phyloP scores from a whole-genome alignment of 345 rosid species.

The Acer saccharum region DNA sequence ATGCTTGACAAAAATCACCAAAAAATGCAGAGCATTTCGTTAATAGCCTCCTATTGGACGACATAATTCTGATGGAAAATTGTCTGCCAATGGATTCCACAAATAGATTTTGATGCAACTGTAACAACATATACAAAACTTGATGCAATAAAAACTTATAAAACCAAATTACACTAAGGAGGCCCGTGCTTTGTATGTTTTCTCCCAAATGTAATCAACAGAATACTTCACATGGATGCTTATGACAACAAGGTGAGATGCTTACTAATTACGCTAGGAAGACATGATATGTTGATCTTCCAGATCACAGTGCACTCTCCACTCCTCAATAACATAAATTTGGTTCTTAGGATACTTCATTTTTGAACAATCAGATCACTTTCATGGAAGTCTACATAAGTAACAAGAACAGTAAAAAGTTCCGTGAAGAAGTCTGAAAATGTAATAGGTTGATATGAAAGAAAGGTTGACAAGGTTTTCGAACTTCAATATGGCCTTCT shows the following conservation, averaged over 20 bases:
- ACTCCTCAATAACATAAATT: background rate
- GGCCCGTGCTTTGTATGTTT: background rate
- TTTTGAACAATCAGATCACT: background rate
- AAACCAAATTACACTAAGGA: background rate
- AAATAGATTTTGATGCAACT: slow-evolving; percentile 15
- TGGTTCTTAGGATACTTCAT: background rate
- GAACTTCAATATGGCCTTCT: background rate
- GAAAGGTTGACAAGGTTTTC: background rate
- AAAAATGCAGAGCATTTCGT: slow-evolving; percentile 22
- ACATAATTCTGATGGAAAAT: slow-evolving; percentile 9
- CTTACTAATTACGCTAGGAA: background rate
- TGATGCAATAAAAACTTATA: background rate
- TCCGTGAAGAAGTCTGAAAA: background rate
- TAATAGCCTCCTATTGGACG: slow-evolving; percentile 19
- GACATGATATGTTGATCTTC: background rate
- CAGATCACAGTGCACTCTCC: background rate
- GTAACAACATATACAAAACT: background rate
- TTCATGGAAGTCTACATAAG: background rate
- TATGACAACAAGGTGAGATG: background rate
- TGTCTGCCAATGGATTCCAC: slow-evolving; percentile 21
- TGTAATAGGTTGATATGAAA: background rate
- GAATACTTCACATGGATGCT: background rate
- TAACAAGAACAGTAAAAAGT: background rate
- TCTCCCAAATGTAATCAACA: background rate
- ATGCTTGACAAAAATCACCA: slow-evolving; percentile 15